Evolutionary conservation across 139 green algal genomes (phyloP), one percentile per base, ranked within the genome.

Genomic region (Picocystis salinarum): DNA sequence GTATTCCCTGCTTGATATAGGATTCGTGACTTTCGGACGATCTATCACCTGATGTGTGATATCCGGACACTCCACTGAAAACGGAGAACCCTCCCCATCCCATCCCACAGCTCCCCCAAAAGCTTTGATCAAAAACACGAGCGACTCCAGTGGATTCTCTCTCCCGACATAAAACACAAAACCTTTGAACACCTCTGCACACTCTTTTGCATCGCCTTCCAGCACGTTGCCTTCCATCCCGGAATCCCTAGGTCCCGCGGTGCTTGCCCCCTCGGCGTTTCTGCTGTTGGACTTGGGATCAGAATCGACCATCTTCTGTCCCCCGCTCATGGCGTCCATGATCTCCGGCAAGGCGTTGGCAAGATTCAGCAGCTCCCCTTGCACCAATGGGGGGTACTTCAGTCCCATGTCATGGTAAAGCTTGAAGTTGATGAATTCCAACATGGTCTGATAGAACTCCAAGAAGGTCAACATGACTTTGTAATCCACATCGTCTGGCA

Each of bases 381-480:
- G 40, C 33, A 92, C 44, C 17, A 71, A 28, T 7, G 86, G 86
- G 2, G 86, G 86, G 70, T 96, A 96, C 27, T 46, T 52, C 24
- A 74, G 64, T 30, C 75, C 74, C 25, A 84, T 59, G 4, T 49
- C 60, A 56, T 93, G 72, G 74, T 96, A 99, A 23, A 99, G 76
- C 56, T 90, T 91, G 73, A 83, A 93, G 64, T 91, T 81, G 20
- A 94, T 78, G 63, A 97, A 97, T 54, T 76, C 61, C 52, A 87
- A 48, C 44, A 94, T 61, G 4, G 75, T 85, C 28, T 70, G 48
- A 69, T 97, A 92, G 48, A 97, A 93, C 60, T 99, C 89, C 51
- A 97, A 70, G 71, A 97, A 99, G 22, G 87, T 97, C 6, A 91
- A 49, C 84, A 99, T 95, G 22, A 99, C 85, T 3, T 71, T 62